These are phyloP conservation scores for Pythium aquatile DNA, from an alignment of 352 stramenopile species.

Conservation along the genomic window DNA sequence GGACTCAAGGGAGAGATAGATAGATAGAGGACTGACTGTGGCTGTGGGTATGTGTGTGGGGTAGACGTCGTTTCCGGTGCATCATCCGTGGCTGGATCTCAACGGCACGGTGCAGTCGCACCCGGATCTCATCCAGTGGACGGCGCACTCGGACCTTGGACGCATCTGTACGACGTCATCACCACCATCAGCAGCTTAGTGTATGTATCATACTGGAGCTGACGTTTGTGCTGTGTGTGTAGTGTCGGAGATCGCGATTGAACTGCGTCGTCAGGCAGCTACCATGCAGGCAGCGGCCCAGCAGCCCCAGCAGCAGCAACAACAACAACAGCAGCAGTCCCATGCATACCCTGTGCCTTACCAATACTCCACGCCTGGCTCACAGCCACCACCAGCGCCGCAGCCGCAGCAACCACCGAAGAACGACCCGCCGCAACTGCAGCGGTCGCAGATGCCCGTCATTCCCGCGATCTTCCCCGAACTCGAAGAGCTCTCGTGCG, in stretches of 20 bases:
- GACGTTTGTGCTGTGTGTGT: not conserved
- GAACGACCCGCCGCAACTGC: conserved; percentile 37
- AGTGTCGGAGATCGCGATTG: conserved; percentile 68
- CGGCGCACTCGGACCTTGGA: conserved; percentile 77
- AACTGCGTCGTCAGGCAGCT: conserved; percentile 41
- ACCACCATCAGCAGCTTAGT: not conserved
- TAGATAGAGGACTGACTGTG: not conserved
- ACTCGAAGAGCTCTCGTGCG: conserved; percentile 78
- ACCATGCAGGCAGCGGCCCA: conserved; percentile 12
- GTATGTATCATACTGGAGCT: not conserved
- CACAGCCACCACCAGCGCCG: conserved; percentile 27
- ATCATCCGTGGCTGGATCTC: conserved; percentile 73
- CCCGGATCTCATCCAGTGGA: conserved; percentile 77
- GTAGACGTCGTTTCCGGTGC: conserved; percentile 68
- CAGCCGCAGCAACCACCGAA: conserved; percentile 36
- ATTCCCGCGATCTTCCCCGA: conserved; percentile 74
- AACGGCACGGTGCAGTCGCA: conserved; percentile 69
- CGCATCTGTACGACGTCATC: conserved; percentile 41
- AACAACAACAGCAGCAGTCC: not conserved
- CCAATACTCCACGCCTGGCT: conserved; percentile 26
- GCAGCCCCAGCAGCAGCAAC: conserved; percentile 10
- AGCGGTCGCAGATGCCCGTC: conserved; percentile 70
- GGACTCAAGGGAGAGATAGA: no score
- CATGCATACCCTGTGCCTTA: conserved; percentile 15
- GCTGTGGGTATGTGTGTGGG: conserved; percentile 12